These are phyloP conservation scores for Nitzschia palea DNA, from an alignment of 108 stramenopile species.

Conservation along the genomic window DNA sequence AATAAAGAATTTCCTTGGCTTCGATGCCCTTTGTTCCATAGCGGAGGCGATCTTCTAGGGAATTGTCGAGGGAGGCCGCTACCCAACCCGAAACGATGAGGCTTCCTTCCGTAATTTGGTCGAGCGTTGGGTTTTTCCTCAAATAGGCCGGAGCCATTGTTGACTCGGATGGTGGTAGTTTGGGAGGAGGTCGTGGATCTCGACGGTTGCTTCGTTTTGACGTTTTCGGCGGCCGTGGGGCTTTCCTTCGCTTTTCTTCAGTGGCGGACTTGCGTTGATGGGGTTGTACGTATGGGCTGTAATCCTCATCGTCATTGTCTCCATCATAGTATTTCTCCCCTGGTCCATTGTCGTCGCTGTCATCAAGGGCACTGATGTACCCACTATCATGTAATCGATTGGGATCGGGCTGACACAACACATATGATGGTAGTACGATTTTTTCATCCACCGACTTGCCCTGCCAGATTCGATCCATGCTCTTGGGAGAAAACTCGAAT, in stretches of 20 bases:
- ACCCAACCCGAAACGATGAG: constrained; percentile 21
- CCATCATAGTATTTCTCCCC: constrained; percentile 3
- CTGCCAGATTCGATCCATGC: constrained; percentile 8
- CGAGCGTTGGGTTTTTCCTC: constrained; percentile 2
- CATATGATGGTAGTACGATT: background rate
- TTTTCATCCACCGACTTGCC: background rate
- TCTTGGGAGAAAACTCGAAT: constrained; percentile 12
- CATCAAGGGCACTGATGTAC: constrained; percentile 7
- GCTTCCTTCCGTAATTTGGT: background rate
- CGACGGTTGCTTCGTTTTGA: background rate
- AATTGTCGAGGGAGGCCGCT: background rate
- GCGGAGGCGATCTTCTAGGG: background rate
- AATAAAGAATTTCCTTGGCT: constrained; percentile 1
- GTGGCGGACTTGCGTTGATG: constrained; percentile 4
- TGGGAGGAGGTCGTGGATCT: background rate
- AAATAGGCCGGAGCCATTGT: constrained; percentile 3
- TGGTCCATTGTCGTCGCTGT: background rate
- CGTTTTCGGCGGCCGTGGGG: background rate
- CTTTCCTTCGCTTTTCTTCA: background rate
- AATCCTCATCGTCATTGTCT: constrained; percentile 5
- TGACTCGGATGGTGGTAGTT: background rate
- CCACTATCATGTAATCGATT: constrained; percentile 5
- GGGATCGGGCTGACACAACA: constrained; percentile 1
- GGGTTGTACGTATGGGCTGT: background rate
- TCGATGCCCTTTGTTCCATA: background rate